Conservation (phyloP, 805 yeast species). For the Starmerella apicola region DNA sequence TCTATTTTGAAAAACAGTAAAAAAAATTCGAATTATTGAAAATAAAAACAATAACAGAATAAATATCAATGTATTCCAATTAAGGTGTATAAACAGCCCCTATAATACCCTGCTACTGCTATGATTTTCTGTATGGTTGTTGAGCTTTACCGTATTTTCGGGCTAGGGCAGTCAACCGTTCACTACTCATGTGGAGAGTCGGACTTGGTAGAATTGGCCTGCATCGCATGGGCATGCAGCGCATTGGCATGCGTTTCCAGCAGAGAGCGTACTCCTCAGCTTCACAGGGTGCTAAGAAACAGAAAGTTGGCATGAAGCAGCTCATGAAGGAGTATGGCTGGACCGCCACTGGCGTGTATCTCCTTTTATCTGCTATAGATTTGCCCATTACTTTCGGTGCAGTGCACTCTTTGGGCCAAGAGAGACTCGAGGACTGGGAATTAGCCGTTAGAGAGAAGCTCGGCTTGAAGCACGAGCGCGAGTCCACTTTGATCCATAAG, state of each 20-base stretch:
- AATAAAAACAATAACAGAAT: too few relatives aligned
- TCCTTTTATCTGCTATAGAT: slow-evolving; percentile 61
- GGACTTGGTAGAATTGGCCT: too few relatives aligned
- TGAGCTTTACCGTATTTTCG: too few relatives aligned
- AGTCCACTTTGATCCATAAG: slow-evolving; percentile 17
- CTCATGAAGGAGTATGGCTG: slow-evolving; percentile 80
- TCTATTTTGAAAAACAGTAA: too few relatives aligned
- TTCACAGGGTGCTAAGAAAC: background rate
- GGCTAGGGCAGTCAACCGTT: background rate
- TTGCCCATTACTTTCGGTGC: slow-evolving; percentile 68
- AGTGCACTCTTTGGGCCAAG: slow-evolving; percentile 83
- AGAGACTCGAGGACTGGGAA: slow-evolving; percentile 57
- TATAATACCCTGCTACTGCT: too few relatives aligned
- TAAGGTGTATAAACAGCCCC: too few relatives aligned
- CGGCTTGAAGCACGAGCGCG: slow-evolving; percentile 43
- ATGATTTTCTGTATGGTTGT: too few relatives aligned
- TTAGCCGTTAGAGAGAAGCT: slow-evolving; percentile 44
- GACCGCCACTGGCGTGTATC: slow-evolving; percentile 76
- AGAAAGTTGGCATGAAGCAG: slow-evolving; percentile 33
- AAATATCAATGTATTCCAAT: too few relatives aligned
- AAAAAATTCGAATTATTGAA: too few relatives aligned
- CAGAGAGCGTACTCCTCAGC: background rate
- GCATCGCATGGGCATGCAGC: too few relatives aligned
- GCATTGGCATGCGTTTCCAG: background rate
- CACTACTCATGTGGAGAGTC: background rate